Base-by-base conservation (phyloP, 352 stramenopile species). In the Pythium chondricola region DNA sequence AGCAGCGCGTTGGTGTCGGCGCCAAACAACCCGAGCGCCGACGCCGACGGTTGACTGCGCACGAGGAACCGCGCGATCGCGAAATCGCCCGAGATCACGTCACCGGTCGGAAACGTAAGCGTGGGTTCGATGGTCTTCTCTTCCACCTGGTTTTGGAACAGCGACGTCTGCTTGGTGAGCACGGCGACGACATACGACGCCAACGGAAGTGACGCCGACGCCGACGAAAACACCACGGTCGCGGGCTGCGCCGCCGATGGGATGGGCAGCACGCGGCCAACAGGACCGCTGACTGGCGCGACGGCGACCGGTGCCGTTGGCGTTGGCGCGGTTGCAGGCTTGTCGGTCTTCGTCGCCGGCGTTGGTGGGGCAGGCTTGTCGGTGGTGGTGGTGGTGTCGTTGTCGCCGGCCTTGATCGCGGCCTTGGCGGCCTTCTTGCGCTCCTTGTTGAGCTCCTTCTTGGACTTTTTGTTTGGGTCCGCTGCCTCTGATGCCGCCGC, bases 381-480 rank as follows among this genome's bases (percentile, higher is more conserved):
- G n/a, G n/a, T 33, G 8, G 29, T 33, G 29, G 13, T 33, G 29
- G 29, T 33, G 29, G 29, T 33, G 7, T 13, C 29, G 2, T 29
- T 51, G 8, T 61, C 70, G 27, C 71, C 71, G 35, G 58, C 50
- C 71, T 92, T 92, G 31, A 83, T 30, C n/a, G 75, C 71, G 6
- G 69, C 60, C 56, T 93, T 93, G 42, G 84, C 68, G 14, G 74
- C 78, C 58, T 93, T 93, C 74, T 93, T 93, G 50, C 71, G 72
- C 65, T 93, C 81, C 65, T 93, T 93, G 67, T 90, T 93, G 13
- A 93, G 67, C 62, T 93, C 75, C 68, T 93, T 93, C 69, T 93
- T 93, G 53, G 71, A 85, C 58, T 88, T 89, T 46, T 88, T 88
- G 30, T 48, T 66, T 6, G 69, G 58, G 21, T 89, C 72, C 11